Percentiles rank a stretch among this genome's conserved stretches.
Evolutionary conservation across 371 early-diverging fungal genomes (phyloP).

Genomic region (Batrachochytrium dendrobatidis): DNA sequence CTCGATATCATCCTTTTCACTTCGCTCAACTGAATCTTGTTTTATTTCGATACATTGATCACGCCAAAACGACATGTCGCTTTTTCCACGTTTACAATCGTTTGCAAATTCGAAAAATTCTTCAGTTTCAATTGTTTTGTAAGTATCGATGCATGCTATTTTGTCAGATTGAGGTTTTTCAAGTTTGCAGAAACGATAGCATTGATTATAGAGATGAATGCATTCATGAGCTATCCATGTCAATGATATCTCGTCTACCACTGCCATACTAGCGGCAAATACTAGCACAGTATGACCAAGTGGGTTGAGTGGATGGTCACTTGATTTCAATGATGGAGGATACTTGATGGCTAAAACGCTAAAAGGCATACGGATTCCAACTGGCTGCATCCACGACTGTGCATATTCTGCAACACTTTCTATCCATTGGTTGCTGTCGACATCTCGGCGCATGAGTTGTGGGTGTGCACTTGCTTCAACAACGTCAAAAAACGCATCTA

Average conservation of each 20-base stretch:
- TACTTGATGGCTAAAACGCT: slow-evolving; percentile 9
- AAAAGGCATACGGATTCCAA: slow-evolving; percentile 12
- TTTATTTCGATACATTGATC: slow-evolving; percentile 33
- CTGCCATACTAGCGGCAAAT: slow-evolving; percentile 15
- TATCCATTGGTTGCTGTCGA: background rate
- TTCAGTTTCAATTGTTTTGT: slow-evolving; percentile 25
- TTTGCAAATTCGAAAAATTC: slow-evolving; percentile 34
- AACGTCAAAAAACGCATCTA: slow-evolving; percentile 7
- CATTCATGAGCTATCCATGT: slow-evolving; percentile 20
- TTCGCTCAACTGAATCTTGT: slow-evolving; percentile 27
- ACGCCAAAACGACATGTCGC: slow-evolving; percentile 27
- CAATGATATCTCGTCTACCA: slow-evolving; percentile 23
- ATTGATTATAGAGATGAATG: slow-evolving; percentile 19
- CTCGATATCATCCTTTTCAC: slow-evolving; percentile 30
- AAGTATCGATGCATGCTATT: slow-evolving; percentile 7
- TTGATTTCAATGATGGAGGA: background rate
- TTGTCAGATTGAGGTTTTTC: background rate
- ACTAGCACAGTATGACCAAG: slow-evolving; percentile 13
- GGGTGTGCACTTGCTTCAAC: slow-evolving; percentile 4
- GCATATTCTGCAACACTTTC: slow-evolving; percentile 4
- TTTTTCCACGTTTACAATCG: slow-evolving; percentile 8
- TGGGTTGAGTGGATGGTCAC: background rate
- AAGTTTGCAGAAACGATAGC: slow-evolving; percentile 3
- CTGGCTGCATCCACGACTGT: slow-evolving; percentile 8
- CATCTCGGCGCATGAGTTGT: background rate